Evolutionary conservation across 164 flowering plant genomes (phyloP), one percentile per base, ranked within the genome.

Genomic region (Platanus orientalis): DNA sequence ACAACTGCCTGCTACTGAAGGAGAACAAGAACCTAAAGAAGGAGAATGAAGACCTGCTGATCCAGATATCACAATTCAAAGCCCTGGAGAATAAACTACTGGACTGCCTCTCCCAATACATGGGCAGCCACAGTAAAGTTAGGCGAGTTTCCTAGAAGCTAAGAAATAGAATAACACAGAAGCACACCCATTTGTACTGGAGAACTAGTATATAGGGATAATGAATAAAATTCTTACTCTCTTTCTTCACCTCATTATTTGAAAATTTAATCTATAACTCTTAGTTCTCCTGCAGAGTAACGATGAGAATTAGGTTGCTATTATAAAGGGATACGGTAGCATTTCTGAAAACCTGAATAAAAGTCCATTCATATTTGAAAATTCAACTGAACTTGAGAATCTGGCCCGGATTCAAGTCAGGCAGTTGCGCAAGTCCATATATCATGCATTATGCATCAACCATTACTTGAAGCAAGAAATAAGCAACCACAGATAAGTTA

Each of bases 1-100:
- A n/a, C n/a, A n/a, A n/a, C n/a, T n/a, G n/a, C n/a, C n/a, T n/a
- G 7, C 63, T 84, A 16, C 57, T 77, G 75, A 76, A 78, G 57
- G 84, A 84, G 72, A 84, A 82, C 64, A 50, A 73, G 64, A 77
- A 51, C 28, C 71, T 84, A 30, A 77, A 77, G 60, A 73, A 56
- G 54, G 73, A 82, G 65, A 82, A 69, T 29, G 2, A 48, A 66
- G 81, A 84, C 44, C 56, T 84, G 69, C 73, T 80, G 62, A 64
- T 67, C 65, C 78, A 81, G 66, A 77, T 84, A 29, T 68, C 76
- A 0, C 77, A 84, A 21, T 73, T 70, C 66, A 84, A 79, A 66
- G 65, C 68, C 0, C 63, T 81, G 16, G 80, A 84, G 61, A 63
- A 58, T 2, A 81, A 77, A 73, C 65, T 84, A 25, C 44, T 76